Evolutionary conservation across 2,329 filamentous ascomycete genomes (phyloP), one percentile per base, ranked within the genome.

Genomic region (Pseudogymnoascus sp.): DNA sequence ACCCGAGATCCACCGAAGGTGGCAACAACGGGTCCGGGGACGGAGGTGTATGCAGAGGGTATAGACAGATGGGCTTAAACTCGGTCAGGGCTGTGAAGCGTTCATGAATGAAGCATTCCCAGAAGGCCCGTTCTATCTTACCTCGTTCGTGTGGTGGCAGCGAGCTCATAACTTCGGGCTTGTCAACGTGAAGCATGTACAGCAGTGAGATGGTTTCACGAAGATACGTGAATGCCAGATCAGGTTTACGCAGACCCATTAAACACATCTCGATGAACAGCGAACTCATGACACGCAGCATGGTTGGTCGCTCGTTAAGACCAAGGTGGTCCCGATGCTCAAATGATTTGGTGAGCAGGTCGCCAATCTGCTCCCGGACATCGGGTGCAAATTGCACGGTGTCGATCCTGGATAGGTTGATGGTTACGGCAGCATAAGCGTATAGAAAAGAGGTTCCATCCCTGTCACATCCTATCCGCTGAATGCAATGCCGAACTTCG

Each of bases 81-180:
- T 41, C 63, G 30, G 11, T 55, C 49, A 64, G 61, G 8, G 62
- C 35, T 11, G 63, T 61, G 67, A 84, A 84, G 14, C 82, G 77
- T 67, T 84, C 82, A 64, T 84, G 81, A 33, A 84, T 80, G 66
- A 80, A 84, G 11, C 77, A 77, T 65, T 82, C 77, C 81, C 82
- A 84, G 68, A 84, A 83, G 0, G 82, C 69, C 2, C 82, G 74
- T 64, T 82, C 79, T 58, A 78, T 69, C 58, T 74, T 72, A 23
- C 76, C 74, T 23, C 75, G 70, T 60, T 80, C 77, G 2, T 74
- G 66, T 3, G 68, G 67, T 4, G 70, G 64, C 0, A 80, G 64
- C 0, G 64, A 66, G 4, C 65, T 65, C 63, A 75, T 71, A 5
- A 69, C 65, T 4, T 75, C 70, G n/a, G 73, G 69, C 41, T 76